Conservation (phyloP, 2,329 filamentous ascomycete genomes). For the Colletotrichum neosansevieriae region DNA sequence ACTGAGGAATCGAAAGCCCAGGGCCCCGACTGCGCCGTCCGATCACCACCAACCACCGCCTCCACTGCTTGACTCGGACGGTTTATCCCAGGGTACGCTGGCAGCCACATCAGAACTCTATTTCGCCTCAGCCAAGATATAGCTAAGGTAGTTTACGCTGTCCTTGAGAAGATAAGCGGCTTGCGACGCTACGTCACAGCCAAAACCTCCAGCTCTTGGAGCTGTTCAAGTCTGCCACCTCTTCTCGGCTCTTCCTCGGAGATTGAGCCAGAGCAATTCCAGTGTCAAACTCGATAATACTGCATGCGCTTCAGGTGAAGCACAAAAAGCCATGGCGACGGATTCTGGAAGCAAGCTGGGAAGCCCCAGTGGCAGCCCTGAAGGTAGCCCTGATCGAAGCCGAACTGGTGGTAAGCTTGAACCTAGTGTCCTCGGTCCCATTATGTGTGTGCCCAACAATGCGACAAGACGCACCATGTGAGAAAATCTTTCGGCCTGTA, state of each 20-base stretch:
- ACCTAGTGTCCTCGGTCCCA: background rate
- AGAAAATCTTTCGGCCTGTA: no score
- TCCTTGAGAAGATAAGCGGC: background rate
- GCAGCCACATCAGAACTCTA: background rate
- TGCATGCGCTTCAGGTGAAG: background rate
- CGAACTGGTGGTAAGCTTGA: slow-evolving; percentile 12
- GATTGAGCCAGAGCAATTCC: background rate
- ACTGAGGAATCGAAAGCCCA: background rate
- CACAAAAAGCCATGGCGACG: background rate
- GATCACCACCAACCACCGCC: slow-evolving; percentile 15
- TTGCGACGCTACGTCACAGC: slow-evolving; percentile 16
- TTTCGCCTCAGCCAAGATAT: background rate
- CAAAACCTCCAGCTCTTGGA: background rate
- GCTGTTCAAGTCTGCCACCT: background rate
- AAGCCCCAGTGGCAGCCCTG: slow-evolving; percentile 5
- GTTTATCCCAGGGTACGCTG: slow-evolving; percentile 1
- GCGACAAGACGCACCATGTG: background rate
- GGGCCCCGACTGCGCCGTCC: slow-evolving; percentile 8
- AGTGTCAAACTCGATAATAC: background rate
- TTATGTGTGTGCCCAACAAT: background rate
- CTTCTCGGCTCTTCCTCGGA: background rate
- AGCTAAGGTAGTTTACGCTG: background rate
- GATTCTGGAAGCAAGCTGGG: slow-evolving; percentile 1
- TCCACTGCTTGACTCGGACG: slow-evolving; percentile 12
- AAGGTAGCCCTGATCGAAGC: slow-evolving; percentile 4